Evolutionary conservation across 1,284 basidiomycete genomes (phyloP).

Genomic region (Rhodotorula sp.): DNA sequence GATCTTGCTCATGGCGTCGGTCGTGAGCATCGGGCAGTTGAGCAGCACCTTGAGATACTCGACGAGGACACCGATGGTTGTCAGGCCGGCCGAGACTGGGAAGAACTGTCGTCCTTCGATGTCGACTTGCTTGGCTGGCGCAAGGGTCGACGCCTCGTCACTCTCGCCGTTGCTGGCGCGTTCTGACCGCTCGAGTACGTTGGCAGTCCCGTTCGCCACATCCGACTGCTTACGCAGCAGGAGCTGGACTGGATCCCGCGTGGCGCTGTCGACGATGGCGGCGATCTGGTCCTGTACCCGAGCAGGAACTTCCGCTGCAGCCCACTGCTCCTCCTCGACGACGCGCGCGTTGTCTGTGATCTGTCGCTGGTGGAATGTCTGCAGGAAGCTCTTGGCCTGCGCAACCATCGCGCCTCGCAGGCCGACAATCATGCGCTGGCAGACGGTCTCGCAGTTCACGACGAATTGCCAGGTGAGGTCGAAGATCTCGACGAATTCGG

Average conservation of each 20-base stretch:
- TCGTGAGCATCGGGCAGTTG: conserved; percentile 83
- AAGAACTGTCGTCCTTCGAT: conserved; percentile 83
- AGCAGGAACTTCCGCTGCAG: conserved; percentile 69
- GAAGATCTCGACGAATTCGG: conserved; percentile 77
- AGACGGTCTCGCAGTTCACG: conserved; percentile 76
- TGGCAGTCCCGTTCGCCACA: neutral
- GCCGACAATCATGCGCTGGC: conserved; percentile 85
- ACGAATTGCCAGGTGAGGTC: conserved; percentile 86
- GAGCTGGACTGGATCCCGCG: conserved; percentile 73
- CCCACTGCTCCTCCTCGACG: conserved; percentile 90
- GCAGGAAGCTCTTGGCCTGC: conserved; percentile 84
- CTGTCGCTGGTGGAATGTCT: conserved; percentile 77
- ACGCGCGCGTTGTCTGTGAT: conserved; percentile 79
- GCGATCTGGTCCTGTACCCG: conserved; percentile 69
- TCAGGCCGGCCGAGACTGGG: conserved; percentile 79
- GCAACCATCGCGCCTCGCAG: conserved; percentile 76
- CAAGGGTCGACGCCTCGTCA: conserved; percentile 21
- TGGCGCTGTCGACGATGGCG: conserved; percentile 74
- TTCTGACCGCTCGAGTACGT: neutral
- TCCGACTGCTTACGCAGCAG: conserved; percentile 48
- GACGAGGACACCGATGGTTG: conserved; percentile 69
- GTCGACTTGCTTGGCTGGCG: conserved; percentile 65
- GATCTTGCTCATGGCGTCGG: conserved; percentile 87
- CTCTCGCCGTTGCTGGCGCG: neutral
- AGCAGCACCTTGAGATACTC: conserved; percentile 88